Conservation (phyloP, 768 basidiomycete species). For the Boletus rubropictus region DNA sequence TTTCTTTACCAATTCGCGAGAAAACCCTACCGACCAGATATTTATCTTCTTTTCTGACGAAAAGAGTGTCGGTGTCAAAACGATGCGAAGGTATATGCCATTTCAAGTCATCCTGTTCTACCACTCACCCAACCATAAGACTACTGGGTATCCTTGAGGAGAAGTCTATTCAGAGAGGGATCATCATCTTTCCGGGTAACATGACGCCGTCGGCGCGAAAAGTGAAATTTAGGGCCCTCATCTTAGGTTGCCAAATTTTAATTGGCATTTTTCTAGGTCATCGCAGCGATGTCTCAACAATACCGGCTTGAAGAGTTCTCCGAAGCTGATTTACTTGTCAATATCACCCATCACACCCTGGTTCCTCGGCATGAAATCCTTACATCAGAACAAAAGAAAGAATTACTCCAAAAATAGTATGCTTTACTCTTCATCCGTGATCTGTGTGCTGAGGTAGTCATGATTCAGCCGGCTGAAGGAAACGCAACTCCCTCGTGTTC, state of each 20-base stretch:
- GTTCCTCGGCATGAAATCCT: conserved; percentile 93
- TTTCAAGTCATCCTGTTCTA: not conserved
- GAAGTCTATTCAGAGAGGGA: conserved; percentile 82
- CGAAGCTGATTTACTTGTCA: conserved; percentile 92
- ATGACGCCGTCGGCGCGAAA: conserved; percentile 98
- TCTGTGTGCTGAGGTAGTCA: conserved; percentile 6
- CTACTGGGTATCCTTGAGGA: conserved; percentile 87
- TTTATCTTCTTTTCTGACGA: conserved; percentile 97
- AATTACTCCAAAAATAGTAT: conserved; percentile 87
- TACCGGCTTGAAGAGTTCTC: conserved; percentile 94
- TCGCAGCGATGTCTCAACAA: conserved; percentile 80
- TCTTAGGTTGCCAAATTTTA: not conserved
- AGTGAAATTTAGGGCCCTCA: conserved; percentile 38
- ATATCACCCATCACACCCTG: conserved; percentile 93
- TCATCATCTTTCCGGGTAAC: conserved; percentile 92
- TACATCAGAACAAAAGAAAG: conserved; percentile 77
- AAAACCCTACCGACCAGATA: conserved; percentile 70
- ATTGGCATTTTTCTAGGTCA: conserved; percentile 54
- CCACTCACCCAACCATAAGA: conserved; percentile 38
- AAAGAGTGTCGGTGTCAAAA: conserved; percentile 91
- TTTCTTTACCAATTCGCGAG: conserved; percentile 76
- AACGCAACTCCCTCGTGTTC: conserved; percentile 95
- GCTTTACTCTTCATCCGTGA: conserved; percentile 31
- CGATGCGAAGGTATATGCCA: conserved; percentile 84
- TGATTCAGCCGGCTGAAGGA: conserved; percentile 84